phyloP scores from a whole-genome alignment of 1,284 basidiomycete genomes.

The Ustilago trichophora region DNA sequence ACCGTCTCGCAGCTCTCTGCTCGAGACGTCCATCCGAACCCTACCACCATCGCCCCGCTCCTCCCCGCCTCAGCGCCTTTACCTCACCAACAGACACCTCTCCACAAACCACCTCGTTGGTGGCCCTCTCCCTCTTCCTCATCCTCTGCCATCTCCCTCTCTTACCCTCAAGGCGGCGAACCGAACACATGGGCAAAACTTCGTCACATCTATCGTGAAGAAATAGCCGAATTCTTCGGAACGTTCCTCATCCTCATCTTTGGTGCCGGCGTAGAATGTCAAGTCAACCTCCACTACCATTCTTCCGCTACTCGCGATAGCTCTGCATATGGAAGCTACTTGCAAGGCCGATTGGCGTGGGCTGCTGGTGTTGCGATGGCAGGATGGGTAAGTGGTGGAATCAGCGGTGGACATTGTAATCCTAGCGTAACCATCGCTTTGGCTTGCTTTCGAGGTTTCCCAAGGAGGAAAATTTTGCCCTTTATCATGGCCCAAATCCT shows the following conservation, averaged over 20 bases:
- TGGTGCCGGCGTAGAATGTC: slow-evolving; percentile 60
- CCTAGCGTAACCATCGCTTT: slow-evolving; percentile 72
- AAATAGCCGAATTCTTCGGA: slow-evolving; percentile 55
- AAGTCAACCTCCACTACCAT: slow-evolving; percentile 55
- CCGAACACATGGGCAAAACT: slow-evolving; percentile 44
- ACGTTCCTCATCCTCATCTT: slow-evolving; percentile 58
- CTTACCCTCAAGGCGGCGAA: not conserved
- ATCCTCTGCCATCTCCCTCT: not conserved
- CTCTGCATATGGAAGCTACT: slow-evolving; percentile 42
- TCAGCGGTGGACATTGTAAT: slow-evolving; percentile 54
- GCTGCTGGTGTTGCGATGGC: slow-evolving; percentile 58
- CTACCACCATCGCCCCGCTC: slow-evolving; percentile 8
- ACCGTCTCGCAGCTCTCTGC: slow-evolving; percentile 8
- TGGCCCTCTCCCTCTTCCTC: slow-evolving; percentile 3
- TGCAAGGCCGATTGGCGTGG: slow-evolving; percentile 54
- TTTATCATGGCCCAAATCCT: slow-evolving; percentile 78
- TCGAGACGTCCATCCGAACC: slow-evolving; percentile 37
- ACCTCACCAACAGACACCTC: slow-evolving; percentile 16
- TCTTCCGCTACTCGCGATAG: slow-evolving; percentile 6
- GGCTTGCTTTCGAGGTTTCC: slow-evolving; percentile 77
- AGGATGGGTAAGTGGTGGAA: slow-evolving; percentile 50
- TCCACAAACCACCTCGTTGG: slow-evolving; percentile 50
- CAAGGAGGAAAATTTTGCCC: slow-evolving; percentile 78
- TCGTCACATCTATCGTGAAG: slow-evolving; percentile 47
- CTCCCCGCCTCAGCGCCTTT: slow-evolving; percentile 33